Conservation (phyloP, 2,329 filamentous ascomycete species). For the Cladorrhinum sp. region DNA sequence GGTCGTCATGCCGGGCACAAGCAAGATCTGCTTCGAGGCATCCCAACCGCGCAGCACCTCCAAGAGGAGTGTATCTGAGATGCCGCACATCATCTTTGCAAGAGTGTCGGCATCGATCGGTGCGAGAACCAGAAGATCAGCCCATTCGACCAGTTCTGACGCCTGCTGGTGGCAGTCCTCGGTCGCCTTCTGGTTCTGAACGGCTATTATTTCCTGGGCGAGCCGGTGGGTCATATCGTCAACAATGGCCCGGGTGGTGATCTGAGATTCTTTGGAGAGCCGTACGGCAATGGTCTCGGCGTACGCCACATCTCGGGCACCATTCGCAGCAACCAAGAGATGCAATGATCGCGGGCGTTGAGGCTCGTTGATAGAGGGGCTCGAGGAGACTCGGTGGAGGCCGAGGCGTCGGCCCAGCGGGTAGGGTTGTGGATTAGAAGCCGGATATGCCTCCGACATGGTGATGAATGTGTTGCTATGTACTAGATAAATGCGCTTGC, state of each 20-base stretch:
- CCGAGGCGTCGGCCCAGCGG: not conserved
- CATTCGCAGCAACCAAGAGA: slow-evolving; percentile 64
- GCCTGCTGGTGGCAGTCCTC: slow-evolving; percentile 54
- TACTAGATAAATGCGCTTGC: not conserved
- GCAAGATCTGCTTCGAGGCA: slow-evolving; percentile 75
- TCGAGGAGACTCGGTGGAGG: not conserved
- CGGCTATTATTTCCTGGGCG: slow-evolving; percentile 59
- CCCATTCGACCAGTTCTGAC: slow-evolving; percentile 77
- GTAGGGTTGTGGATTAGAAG: not conserved
- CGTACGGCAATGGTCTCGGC: slow-evolving; percentile 64
- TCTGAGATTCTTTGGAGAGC: slow-evolving; percentile 61
- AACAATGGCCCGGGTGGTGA: slow-evolving; percentile 60
- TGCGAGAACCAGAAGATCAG: slow-evolving; percentile 78
- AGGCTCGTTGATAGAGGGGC: slow-evolving; percentile 30
- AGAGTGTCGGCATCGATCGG: slow-evolving; percentile 82
- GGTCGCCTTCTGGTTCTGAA: slow-evolving; percentile 53
- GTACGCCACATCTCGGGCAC: slow-evolving; percentile 62
- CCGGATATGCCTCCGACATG: slow-evolving; percentile 7
- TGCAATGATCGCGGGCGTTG: slow-evolving; percentile 46
- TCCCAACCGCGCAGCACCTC: slow-evolving; percentile 85
- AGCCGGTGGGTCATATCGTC: slow-evolving; percentile 63
- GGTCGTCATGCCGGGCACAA: slow-evolving; percentile 85
- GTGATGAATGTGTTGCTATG: not conserved
- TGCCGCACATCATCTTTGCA: slow-evolving; percentile 82
- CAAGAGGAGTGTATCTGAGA: slow-evolving; percentile 76